Percentiles rank a stretch among this genome's conserved stretches.
Conservation (phyloP, 768 basidiomycete species). For the Termitomyces titanicus region DNA sequence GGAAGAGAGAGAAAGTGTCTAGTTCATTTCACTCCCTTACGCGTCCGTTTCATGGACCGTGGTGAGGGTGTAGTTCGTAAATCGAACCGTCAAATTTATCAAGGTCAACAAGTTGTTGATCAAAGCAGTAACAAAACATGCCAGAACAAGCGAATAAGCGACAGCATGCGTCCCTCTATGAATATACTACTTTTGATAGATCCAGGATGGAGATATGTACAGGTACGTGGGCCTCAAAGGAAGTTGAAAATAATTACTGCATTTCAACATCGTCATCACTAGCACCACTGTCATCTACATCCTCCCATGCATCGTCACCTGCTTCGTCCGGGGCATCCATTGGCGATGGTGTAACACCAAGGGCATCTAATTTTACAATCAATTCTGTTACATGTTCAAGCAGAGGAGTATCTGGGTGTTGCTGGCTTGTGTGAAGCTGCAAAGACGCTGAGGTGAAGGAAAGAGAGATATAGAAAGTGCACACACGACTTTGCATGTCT, state of each 20-base stretch:
- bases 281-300: conserved; percentile 56
- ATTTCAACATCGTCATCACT: conserved; percentile 56
- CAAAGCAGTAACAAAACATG: neutral
- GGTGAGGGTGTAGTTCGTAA: neutral
- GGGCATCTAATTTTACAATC: conserved; percentile 57
- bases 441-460: neutral
- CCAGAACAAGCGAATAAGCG: neutral
- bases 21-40: conserved; percentile 15
- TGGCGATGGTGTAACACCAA: conserved; percentile 63
- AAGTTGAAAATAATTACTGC: conserved; percentile 28
- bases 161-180: neutral
- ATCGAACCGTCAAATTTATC: conserved; percentile 1
- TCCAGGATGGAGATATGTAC: neutral
- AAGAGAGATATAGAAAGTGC: conserved; percentile 1
- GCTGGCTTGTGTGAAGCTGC: conserved; percentile 69
- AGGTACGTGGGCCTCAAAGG: no score
- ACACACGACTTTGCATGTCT: conserved; percentile 76
- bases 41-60: conserved; percentile 2
- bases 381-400: conserved; percentile 76
- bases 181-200: conserved; percentile 29
- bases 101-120: neutral
- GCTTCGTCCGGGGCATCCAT: conserved; percentile 53
- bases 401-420: conserved; percentile 72
- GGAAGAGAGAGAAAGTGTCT: neutral
- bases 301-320: conserved; percentile 55